Conservation (phyloP, 805 yeast genomes). For the Ogataea parapolymorpha region DNA sequence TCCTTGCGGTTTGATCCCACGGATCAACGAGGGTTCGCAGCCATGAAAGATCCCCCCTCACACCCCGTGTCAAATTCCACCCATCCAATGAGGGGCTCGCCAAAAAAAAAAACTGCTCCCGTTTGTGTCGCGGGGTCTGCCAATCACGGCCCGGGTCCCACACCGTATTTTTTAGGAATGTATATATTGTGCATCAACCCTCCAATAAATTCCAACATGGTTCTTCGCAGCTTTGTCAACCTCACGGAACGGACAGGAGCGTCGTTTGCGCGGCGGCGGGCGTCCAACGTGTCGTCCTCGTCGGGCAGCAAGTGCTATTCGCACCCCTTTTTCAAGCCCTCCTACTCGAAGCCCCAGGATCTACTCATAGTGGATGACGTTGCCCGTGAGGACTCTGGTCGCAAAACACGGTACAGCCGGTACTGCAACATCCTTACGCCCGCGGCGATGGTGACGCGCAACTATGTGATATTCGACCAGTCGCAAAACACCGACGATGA, state of each 20-base stretch:
- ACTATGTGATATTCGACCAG: conserved; percentile 30
- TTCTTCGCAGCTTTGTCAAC: conserved; percentile 29
- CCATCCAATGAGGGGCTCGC: conserved; percentile 1
- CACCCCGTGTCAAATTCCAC: background rate
- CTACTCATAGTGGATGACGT: conserved; percentile 29
- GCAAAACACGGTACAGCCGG: conserved; percentile 20
- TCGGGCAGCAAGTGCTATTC: conserved; percentile 8
- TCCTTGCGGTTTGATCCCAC: conserved; percentile 31
- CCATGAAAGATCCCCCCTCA: conserved; percentile 2
- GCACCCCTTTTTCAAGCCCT: conserved; percentile 36
- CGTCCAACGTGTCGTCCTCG: conserved; percentile 10
- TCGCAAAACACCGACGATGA: conserved; percentile 18
- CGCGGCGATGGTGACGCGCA: conserved; percentile 26
- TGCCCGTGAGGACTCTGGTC: conserved; percentile 14
- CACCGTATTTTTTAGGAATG: conserved; percentile 1
- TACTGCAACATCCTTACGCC: conserved; percentile 26
- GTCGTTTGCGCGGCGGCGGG: conserved; percentile 11
- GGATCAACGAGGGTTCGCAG: conserved; percentile 21
- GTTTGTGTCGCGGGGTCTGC: background rate
- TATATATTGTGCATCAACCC: background rate
- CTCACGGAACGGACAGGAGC: conserved; percentile 26
- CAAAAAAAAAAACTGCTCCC: background rate
- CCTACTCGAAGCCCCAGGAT: conserved; percentile 31
- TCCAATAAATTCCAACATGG: conserved; percentile 17
- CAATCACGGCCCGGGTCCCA: background rate